A percentile compares a stretch with the other conserved stretches of the same genome.
Conservation (phyloP, 75 land plant genomes). For the Pinus albicaulis region DNA sequence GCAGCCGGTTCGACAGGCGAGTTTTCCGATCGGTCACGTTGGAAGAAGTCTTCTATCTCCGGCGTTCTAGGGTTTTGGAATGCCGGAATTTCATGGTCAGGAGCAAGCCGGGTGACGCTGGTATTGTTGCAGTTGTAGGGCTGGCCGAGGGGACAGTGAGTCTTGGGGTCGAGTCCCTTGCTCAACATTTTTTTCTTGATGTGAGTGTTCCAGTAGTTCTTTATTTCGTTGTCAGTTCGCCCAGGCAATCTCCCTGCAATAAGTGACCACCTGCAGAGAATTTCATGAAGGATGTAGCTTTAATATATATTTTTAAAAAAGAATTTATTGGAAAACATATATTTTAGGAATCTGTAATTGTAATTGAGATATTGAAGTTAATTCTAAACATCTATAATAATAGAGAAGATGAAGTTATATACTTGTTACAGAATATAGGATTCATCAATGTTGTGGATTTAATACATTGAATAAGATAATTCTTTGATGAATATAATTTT, state of each 20-base stretch:
- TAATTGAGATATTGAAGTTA: too few species aligned
- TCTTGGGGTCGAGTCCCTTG: slow-evolving; percentile 14
- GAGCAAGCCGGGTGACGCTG: background rate
- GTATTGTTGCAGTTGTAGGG: background rate
- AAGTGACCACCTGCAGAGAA: slow-evolving; percentile 12
- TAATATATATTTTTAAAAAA: too few species aligned
- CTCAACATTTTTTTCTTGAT: slow-evolving; percentile 14
- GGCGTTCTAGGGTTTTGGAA: too few species aligned
- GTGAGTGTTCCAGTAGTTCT: slow-evolving; percentile 19
- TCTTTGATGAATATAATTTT: too few species aligned
- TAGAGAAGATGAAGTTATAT: too few species aligned
- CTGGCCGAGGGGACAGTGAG: background rate
- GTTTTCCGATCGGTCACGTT: background rate
- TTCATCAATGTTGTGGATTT: too few species aligned
- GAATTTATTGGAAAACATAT: too few species aligned
- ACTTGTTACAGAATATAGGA: too few species aligned
- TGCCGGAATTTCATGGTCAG: background rate
- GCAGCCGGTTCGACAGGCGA: background rate
- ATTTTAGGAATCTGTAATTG: too few species aligned
- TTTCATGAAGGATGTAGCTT: too few species aligned
- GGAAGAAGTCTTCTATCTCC: slow-evolving; percentile 3
- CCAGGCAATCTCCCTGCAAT: slow-evolving; percentile 14
- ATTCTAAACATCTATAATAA: too few species aligned
- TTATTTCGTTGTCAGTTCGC: slow-evolving; percentile 14
- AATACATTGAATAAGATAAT: too few species aligned